phyloP scores from a whole-genome alignment of 2,329 filamentous ascomycete species.

The Microdochium trichocladiopsis region DNA sequence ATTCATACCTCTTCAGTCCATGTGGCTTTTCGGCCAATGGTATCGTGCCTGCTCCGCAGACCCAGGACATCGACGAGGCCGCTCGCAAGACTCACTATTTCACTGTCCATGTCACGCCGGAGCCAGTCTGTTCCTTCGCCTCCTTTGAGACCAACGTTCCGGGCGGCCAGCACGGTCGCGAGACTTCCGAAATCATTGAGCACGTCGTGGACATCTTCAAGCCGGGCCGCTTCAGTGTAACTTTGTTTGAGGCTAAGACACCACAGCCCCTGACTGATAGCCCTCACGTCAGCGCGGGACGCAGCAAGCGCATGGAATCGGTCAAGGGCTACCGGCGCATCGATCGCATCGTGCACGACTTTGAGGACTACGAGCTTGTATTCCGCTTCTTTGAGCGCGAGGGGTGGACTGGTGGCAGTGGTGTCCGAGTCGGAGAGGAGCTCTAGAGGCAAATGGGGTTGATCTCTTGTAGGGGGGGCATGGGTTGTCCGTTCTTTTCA shows the following conservation, averaged over 20 bases:
- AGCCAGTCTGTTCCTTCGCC: constrained; percentile 94
- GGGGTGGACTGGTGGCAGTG: constrained; percentile 57
- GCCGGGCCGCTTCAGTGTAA: constrained; percentile 95
- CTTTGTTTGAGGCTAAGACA: constrained; percentile 85
- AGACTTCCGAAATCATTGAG: constrained; percentile 84
- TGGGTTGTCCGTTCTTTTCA: no score
- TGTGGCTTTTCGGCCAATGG: constrained; percentile 98
- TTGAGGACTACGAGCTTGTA: constrained; percentile 94
- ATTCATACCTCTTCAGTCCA: constrained; percentile 92
- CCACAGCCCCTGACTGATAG: constrained; percentile 32
- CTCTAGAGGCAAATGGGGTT: constrained; percentile 13
- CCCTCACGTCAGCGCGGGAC: constrained; percentile 24
- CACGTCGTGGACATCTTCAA: constrained; percentile 95
- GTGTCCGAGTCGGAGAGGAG: constrained; percentile 47
- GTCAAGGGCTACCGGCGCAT: constrained; percentile 83
- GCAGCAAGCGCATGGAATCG: constrained; percentile 57
- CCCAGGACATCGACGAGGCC: constrained; percentile 33
- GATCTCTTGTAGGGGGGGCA: no score
- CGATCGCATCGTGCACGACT: constrained; percentile 92
- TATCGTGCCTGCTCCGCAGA: constrained; percentile 72
- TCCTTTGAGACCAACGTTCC: constrained; percentile 99
- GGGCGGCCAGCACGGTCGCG: constrained; percentile 76
- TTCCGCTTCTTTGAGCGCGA: constrained; percentile 95
- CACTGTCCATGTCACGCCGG: constrained; percentile 95
- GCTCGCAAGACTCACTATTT: constrained; percentile 75